Percentiles rank a stretch among this genome's conserved stretches.
Conservation (phyloP, 2,329 filamentous ascomycete species). For the Colletotrichum musicola region DNA sequence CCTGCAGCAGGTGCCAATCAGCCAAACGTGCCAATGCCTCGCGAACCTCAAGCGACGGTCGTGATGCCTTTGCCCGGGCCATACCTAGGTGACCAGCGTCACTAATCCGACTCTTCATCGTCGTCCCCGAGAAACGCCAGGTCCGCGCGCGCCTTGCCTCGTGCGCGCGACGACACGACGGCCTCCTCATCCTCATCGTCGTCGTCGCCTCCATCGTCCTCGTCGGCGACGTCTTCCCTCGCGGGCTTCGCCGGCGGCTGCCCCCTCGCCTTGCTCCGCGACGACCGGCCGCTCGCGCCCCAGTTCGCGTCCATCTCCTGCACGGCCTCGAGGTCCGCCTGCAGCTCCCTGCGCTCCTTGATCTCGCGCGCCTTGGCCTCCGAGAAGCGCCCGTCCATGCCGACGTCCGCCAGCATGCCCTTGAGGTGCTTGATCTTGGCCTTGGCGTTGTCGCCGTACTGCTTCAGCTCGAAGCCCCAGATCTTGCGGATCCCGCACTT, state of each 20-base stretch:
- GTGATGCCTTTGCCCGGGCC: no score
- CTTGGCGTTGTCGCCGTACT: conserved; percentile 76
- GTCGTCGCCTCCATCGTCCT: conserved; percentile 43
- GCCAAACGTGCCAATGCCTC: conserved; percentile 8
- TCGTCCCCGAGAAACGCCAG: conserved; percentile 78
- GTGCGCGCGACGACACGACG: conserved; percentile 57
- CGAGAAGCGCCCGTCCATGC: conserved; percentile 91
- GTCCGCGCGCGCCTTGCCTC: conserved; percentile 63
- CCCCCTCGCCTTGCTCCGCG: conserved; percentile 48
- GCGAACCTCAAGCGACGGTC: not conserved
- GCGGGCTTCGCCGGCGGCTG: conserved; percentile 46
- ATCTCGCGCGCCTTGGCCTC: conserved; percentile 87
- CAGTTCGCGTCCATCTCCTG: conserved; percentile 84
- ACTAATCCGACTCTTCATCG: conserved; percentile 70
- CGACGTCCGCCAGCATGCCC: conserved; percentile 81
- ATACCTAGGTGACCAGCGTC: no score
- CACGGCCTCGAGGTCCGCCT: conserved; percentile 86
- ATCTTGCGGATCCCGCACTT: conserved; percentile 95
- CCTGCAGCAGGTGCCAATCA: conserved; percentile 28
- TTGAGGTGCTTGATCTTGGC: conserved; percentile 88
- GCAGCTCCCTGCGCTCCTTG: conserved; percentile 86
- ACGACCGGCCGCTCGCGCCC: conserved; percentile 68
- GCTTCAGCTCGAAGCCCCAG: conserved; percentile 87
- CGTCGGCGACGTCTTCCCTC: conserved; percentile 49
- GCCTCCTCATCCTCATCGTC: conserved; percentile 48